Percentiles rank a stretch among this genome's conserved stretches.
These are phyloP conservation scores for Fallopia convolvulus DNA, from an alignment of 148 eudicot species.

Conservation along the genomic window DNA sequence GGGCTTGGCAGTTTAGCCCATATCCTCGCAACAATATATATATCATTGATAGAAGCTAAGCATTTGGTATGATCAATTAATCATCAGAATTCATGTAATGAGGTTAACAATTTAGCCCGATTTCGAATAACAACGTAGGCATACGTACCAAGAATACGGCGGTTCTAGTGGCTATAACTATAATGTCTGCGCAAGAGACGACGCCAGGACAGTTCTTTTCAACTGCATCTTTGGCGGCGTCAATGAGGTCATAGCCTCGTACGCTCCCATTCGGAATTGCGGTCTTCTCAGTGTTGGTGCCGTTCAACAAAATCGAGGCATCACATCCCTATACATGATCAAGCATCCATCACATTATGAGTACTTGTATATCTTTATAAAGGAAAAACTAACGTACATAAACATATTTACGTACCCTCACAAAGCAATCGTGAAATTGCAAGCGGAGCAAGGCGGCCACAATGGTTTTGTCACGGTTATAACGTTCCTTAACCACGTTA, in stretches of 20 bases:
- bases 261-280: constrained; percentile 12
- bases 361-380: background rate
- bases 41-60: background rate
- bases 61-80: no score
- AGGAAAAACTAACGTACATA: no score
- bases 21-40: background rate
- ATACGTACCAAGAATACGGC: constrained; percentile 2
- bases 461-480: background rate
- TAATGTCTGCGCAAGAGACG: constrained; percentile 17
- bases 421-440: constrained; percentile 18
- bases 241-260: constrained; percentile 7
- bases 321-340: constrained; percentile 13
- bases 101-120: no score
- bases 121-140: no score
- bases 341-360: background rate
- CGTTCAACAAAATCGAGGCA: constrained; percentile 12
- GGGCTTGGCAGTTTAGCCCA: background rate
- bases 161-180: constrained; percentile 10
- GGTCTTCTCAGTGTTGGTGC: constrained; percentile 7
- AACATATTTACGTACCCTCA: constrained; percentile 6
- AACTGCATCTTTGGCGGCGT: background rate
- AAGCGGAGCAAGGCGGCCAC: constrained; percentile 12
- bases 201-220: constrained; percentile 1
- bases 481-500: background rate
- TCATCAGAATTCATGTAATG: no score